A percentile compares a stretch with the other conserved stretches of the same genome.
Conservation (phyloP, 2,329 filamentous ascomycete genomes). For the Xylaria sp. region DNA sequence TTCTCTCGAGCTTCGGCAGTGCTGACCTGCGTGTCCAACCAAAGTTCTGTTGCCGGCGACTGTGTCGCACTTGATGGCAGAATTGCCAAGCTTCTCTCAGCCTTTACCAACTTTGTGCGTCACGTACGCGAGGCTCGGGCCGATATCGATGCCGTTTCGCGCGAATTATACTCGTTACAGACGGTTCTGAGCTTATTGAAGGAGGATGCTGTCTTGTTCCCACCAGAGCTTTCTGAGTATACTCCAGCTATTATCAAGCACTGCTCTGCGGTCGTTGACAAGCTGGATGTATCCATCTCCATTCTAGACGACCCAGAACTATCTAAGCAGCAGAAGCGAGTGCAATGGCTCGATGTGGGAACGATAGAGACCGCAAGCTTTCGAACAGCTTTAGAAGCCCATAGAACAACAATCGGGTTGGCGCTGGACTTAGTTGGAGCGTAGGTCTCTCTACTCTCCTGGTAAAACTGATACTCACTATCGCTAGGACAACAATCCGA, state of each 20-base stretch:
- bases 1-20: slow-evolving; percentile 42
- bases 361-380: slow-evolving; percentile 50
- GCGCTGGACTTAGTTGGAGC: slow-evolving; percentile 56
- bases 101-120: slow-evolving; percentile 53
- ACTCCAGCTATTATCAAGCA: slow-evolving; percentile 53
- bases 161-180: slow-evolving; percentile 57
- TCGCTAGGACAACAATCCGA: slow-evolving; percentile 45
- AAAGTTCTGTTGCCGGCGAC: slow-evolving; percentile 53
- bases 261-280: slow-evolving; percentile 52
- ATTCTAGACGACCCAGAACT: slow-evolving; percentile 48
- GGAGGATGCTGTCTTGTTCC: slow-evolving; percentile 54
- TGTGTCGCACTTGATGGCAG: slow-evolving; percentile 53
- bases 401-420: slow-evolving; percentile 54
- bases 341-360: slow-evolving; percentile 52
- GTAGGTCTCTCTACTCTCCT: slow-evolving; percentile 45
- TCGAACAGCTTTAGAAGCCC: slow-evolving; percentile 52
- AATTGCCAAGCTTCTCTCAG: slow-evolving; percentile 50
- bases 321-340: slow-evolving; percentile 53
- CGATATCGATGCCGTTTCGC: slow-evolving; percentile 54
- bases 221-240: slow-evolving; percentile 51
- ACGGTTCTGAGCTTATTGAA: slow-evolving; percentile 54
- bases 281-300: slow-evolving; percentile 52
- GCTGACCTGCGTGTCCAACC: slow-evolving; percentile 42
- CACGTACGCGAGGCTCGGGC: slow-evolving; percentile 56
- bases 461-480: slow-evolving; percentile 38